phyloP scores from a whole-genome alignment of 176 grass and related monocot genomes.

The Hyparrhenia diplandra region DNA sequence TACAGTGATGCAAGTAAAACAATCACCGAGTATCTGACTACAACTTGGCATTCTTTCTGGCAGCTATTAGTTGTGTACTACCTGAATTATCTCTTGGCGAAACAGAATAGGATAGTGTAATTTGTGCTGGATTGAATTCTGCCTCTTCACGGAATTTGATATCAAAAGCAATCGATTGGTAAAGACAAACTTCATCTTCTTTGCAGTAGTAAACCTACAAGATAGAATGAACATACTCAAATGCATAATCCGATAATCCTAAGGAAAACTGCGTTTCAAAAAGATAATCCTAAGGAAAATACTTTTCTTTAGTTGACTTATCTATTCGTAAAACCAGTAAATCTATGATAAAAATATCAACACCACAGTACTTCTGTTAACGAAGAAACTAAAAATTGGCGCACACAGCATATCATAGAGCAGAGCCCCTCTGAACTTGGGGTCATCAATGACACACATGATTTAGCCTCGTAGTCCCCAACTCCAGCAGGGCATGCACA shows the following conservation, averaged over 20 bases:
- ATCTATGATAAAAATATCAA: conserved; percentile 13
- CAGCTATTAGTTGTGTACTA: conserved; percentile 40
- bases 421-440: not conserved
- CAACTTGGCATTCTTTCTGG: conserved; percentile 36
- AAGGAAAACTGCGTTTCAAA: too few species aligned
- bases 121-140: conserved; percentile 26
- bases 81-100: conserved; percentile 54
- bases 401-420: not conserved
- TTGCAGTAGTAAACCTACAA: conserved; percentile 91
- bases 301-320: not conserved
- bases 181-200: conserved; percentile 92
- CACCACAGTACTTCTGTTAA: conserved; percentile 5
- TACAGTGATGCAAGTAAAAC: conserved; percentile 14
- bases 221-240: conserved; percentile 21
- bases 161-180: conserved; percentile 83
- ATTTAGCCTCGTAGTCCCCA: not conserved
- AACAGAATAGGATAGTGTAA: conserved; percentile 63
- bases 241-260: not conserved
- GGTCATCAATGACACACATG: not conserved
- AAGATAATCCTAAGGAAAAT: conserved; percentile 9
- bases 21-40: conserved; percentile 17
- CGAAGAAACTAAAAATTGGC: not conserved
- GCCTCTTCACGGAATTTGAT: conserved; percentile 61
- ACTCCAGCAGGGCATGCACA: conserved; percentile 1
- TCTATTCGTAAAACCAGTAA: not conserved